Evolutionary conservation across 139 green algal genomes (phyloP).

Genomic region (Chloropicon primus): DNA sequence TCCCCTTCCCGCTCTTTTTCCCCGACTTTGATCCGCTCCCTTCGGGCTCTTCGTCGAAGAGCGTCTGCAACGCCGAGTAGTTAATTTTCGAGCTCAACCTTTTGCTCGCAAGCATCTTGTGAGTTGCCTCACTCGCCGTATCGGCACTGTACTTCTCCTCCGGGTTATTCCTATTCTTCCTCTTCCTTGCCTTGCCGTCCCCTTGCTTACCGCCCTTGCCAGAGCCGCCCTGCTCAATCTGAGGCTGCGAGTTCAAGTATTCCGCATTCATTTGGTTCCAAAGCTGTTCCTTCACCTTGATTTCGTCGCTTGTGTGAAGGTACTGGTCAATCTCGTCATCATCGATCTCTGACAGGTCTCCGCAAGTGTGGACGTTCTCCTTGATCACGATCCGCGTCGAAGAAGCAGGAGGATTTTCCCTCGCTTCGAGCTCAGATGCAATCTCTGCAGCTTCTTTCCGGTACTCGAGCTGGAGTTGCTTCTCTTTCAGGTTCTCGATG

Average conservation of each 20-base stretch:
- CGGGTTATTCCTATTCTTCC: conserved; percentile 16
- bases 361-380: not conserved
- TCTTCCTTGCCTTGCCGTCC: not conserved
- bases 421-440: not conserved
- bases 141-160: not conserved
- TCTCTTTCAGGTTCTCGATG: conserved; percentile 19
- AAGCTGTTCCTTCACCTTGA: conserved; percentile 34
- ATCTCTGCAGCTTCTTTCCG: not conserved
- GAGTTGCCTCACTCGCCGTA: not conserved
- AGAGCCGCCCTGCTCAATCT: not conserved
- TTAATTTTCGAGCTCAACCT: conserved; percentile 65
- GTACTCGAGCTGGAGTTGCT: conserved; percentile 2
- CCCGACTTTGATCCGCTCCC: too few relatives aligned
- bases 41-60: conserved; percentile 33
- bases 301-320: conserved; percentile 41
- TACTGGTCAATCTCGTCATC: conserved; percentile 39
- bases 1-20: too few relatives aligned
- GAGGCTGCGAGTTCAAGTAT: conserved; percentile 14
- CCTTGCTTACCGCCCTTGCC: not conserved
- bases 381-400: not conserved
- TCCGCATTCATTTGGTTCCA: conserved; percentile 53
- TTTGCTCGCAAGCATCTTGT: conserved; percentile 13
- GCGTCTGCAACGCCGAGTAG: conserved; percentile 52
- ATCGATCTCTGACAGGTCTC: conserved; percentile 25
- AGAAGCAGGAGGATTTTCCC: not conserved